Base-by-base conservation (phyloP, 495 filamentous ascomycete genomes). In the Amniculicola lignicola region DNA sequence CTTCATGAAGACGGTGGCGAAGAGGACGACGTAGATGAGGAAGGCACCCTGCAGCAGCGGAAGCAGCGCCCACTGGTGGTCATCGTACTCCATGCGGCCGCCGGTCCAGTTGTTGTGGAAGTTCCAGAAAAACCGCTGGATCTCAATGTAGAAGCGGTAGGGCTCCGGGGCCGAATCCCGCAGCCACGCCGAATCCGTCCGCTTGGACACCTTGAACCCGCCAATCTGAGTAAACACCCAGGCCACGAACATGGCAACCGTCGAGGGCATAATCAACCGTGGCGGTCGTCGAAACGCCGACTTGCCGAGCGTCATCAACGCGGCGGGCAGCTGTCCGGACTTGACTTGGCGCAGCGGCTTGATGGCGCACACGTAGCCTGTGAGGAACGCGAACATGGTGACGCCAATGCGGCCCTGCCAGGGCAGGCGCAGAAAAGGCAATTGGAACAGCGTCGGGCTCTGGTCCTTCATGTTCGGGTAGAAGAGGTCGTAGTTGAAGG, bases 321-420 rank as follows among this genome's bases (percentile, higher is more conserved):
- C 77, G 0, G 65, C 74, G 25, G 80, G 69, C 24, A 67, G 67
- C 44, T 82, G 75, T 27, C 83, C 82, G 22, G 76, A 74, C 12
- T 79, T 78, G 28, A 73, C 72, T 44, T 81, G 76, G 43, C 82
- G 82, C 35, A 87, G 67, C 1, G 83, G 82, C 65, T 85, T 85
- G 35, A 87, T 66, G 5, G 82, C 80, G 64, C 82, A 84, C 21
- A 87, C 82, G 58, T 84, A 87, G 43, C 82, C 83, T 15, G 83
- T 83, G 35, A 87, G 74, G 54, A 87, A 78, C 43, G 79, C 75
- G 72, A 87, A 87, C 47, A 84, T 81, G 25, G 82, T 77, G 16
- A 87, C 82, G 43, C 83, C 82, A 24, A 84, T 63, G 2, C 59
- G 39, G 79, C 82, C 83, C 66, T 86, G 83, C 67, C 79, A 76